Evolutionary conservation across 345 rosid species (phyloP).

Genomic region (Hevea brasiliensis): DNA sequence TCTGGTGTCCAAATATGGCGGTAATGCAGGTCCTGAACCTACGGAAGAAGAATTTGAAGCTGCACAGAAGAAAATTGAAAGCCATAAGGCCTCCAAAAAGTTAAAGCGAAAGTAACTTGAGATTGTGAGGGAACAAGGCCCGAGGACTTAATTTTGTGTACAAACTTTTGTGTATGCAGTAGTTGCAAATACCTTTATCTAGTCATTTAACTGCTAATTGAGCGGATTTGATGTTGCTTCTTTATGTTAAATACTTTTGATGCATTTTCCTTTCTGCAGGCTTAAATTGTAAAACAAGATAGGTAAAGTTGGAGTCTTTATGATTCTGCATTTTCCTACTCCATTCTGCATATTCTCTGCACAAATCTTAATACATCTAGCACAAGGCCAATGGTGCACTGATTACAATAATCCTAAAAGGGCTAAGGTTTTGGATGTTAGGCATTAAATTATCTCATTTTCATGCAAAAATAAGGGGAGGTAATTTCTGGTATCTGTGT

Average conservation of each 20-base stretch:
- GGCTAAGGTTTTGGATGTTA: too few species aligned
- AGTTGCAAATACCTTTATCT: constrained; percentile 9
- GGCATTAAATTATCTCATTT: too few species aligned
- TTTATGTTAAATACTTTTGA: neutral
- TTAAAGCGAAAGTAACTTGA: constrained; percentile 40
- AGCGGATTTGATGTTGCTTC: neutral
- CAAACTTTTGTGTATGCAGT: constrained; percentile 15
- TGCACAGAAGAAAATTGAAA: constrained; percentile 62
- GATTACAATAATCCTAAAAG: too few species aligned
- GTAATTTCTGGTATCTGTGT: neutral
- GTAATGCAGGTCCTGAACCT: constrained; percentile 49
- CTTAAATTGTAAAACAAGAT: neutral
- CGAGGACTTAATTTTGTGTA: constrained; percentile 7
- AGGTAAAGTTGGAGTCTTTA: neutral
- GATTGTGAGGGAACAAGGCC: neutral
- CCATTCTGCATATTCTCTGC: neutral
- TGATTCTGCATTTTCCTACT: neutral
- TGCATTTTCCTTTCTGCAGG: neutral
- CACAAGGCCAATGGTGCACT: neutral
- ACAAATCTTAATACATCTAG: neutral
- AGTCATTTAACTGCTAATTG: neutral
- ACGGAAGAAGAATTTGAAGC: constrained; percentile 95
- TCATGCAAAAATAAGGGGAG: neutral
- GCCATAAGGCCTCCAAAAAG: constrained; percentile 48
- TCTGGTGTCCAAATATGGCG: constrained; percentile 65